Conservation (phyloP, 257 asterid genomes). For the Scutellaria baicalensis region DNA sequence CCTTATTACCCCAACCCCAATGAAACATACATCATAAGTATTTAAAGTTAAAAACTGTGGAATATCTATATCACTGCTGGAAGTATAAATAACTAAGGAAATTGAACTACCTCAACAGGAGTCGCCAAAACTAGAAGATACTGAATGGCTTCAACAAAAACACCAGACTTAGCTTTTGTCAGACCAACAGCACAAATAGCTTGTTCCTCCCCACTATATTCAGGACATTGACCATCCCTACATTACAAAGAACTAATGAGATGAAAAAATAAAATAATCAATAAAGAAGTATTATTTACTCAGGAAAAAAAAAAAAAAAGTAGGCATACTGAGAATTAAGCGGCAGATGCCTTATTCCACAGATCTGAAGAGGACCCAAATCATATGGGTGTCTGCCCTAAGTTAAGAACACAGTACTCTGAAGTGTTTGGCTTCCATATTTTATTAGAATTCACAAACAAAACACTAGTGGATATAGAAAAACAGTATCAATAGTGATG, state of each 20-base stretch:
- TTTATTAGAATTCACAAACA: too few species aligned
- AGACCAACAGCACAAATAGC: conserved; percentile 94
- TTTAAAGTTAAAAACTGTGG: not conserved
- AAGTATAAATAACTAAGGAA: conserved; percentile 5
- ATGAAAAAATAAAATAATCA: conserved; percentile 4
- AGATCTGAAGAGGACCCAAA: too few species aligned
- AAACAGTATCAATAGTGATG: too few species aligned
- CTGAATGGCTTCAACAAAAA: conserved; percentile 92
- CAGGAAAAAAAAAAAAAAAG: not conserved
- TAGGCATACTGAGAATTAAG: conserved; percentile 5
- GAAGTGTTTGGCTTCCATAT: too few species aligned
- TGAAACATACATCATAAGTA: not conserved
- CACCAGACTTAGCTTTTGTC: conserved; percentile 77
- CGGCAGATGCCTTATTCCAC: not conserved
- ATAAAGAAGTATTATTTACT: not conserved
- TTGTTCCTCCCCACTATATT: conserved; percentile 88
- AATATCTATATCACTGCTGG: not conserved
- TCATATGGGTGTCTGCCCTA: too few species aligned
- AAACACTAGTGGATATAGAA: too few species aligned
- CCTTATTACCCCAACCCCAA: not conserved
- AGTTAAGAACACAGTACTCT: too few species aligned
- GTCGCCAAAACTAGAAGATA: conserved; percentile 88
- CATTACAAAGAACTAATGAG: conserved; percentile 16
- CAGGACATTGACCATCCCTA: conserved; percentile 95
- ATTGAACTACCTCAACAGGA: conserved; percentile 74